Conservation (phyloP, 371 early-diverging fungal species). For the Mycotypha africana region DNA sequence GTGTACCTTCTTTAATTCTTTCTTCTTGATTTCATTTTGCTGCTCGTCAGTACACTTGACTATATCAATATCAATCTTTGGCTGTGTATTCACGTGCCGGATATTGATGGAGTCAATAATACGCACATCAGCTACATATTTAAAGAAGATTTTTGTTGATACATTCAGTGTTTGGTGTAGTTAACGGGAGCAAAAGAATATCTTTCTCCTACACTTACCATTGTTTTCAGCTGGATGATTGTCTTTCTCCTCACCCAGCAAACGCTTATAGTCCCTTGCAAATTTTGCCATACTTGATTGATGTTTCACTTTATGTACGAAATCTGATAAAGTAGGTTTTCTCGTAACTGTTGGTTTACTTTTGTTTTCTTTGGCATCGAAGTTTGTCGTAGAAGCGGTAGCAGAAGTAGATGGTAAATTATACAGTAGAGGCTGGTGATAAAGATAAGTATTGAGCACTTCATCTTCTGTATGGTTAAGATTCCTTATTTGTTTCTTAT, state of each 20-base stretch:
- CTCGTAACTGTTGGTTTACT: background rate
- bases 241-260: slow-evolving; percentile 1
- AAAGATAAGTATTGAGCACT: too few relatives aligned
- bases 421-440: too few relatives aligned
- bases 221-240: slow-evolving; percentile 1
- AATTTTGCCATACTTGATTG: slow-evolving; percentile 18
- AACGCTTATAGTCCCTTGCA: slow-evolving; percentile 8
- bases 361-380: too few relatives aligned
- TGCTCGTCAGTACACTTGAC: too few relatives aligned
- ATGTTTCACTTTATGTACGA: slow-evolving; percentile 14
- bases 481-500: too few relatives aligned
- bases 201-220: background rate
- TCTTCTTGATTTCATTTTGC: background rate
- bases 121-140: slow-evolving; percentile 1
- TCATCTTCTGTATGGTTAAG: too few relatives aligned
- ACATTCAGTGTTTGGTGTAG: background rate
- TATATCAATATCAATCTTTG: background rate
- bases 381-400: too few relatives aligned
- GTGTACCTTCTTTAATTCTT: slow-evolving; percentile 1
- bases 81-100: background rate
- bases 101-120: slow-evolving; percentile 3
- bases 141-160: background rate
- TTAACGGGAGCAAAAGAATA: too few relatives aligned
- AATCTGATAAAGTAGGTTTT: slow-evolving; percentile 14
- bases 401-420: too few relatives aligned